These are phyloP conservation scores for Phytophthora pistaciae DNA, from an alignment of 352 stramenopile genomes.

Conservation along the genomic window DNA sequence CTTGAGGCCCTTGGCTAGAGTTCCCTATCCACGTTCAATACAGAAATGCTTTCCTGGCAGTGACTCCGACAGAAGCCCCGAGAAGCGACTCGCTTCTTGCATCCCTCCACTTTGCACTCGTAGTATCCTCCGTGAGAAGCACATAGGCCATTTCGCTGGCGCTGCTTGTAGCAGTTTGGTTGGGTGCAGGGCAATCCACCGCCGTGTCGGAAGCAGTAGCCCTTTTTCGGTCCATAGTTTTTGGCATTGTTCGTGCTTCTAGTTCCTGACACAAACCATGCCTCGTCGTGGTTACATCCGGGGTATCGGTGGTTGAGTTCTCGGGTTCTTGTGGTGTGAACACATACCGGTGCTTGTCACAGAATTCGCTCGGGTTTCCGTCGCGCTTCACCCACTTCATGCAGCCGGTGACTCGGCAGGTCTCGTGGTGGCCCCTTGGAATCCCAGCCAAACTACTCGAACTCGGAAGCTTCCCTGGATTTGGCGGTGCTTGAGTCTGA, in stretches of 20 bases:
- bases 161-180: constrained; percentile 1
- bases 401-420: neutral
- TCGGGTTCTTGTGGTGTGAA: neutral
- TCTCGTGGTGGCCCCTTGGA: neutral
- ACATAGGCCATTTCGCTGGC: neutral
- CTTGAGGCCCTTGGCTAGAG: no score
- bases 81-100: constrained; percentile 2
- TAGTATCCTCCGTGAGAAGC: constrained; percentile 1
- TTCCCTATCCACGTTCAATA: neutral
- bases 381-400: constrained; percentile 5
- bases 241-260: neutral
- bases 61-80: constrained; percentile 1
- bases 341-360: neutral
- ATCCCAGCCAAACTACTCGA: neutral
- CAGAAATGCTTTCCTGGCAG: neutral
- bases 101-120: constrained; percentile 7
- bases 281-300: neutral
- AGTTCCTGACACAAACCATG: neutral
- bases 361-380: neutral
- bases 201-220: constrained; percentile 11
- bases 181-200: neutral
- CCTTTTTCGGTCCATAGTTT: constrained; percentile 4
- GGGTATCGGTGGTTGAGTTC: neutral
- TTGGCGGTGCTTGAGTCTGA: neutral
- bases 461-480: neutral